Evolutionary conservation across 805 yeast genomes (phyloP).

Genomic region (Pichia nakasei): DNA sequence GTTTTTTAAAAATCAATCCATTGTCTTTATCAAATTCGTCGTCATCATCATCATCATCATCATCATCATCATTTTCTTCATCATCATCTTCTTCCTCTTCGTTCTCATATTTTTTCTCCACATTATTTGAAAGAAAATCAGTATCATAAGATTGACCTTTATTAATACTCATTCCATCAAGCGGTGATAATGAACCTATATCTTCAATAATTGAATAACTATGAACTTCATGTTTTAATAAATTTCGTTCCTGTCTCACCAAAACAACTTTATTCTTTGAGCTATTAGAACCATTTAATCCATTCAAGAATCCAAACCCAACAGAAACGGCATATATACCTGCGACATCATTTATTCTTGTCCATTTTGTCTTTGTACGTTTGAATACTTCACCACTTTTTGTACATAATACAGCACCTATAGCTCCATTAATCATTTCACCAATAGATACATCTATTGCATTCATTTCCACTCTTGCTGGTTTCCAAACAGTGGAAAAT

Average conservation of each 20-base stretch:
- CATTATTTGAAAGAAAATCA: not conserved
- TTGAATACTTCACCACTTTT: slow-evolving; percentile 59
- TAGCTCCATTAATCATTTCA: slow-evolving; percentile 26
- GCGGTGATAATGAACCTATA: slow-evolving; percentile 45
- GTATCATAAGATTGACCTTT: not conserved
- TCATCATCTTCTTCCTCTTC: not conserved
- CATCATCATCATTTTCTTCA: not conserved
- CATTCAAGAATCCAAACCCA: slow-evolving; percentile 7
- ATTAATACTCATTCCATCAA: slow-evolving; percentile 13
- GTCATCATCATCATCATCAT: not conserved
- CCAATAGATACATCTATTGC: slow-evolving; percentile 64
- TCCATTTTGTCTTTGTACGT: slow-evolving; percentile 17
- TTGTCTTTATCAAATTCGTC: not conserved
- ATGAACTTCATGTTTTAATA: slow-evolving; percentile 46
- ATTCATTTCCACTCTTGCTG: slow-evolving; percentile 45
- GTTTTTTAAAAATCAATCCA: not conserved
- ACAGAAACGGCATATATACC: slow-evolving; percentile 16
- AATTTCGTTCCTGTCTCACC: slow-evolving; percentile 51
- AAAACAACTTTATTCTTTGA: slow-evolving; percentile 62
- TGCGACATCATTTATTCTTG: slow-evolving; percentile 35
- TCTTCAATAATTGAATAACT: slow-evolving; percentile 42
- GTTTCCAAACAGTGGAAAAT: slow-evolving; percentile 50
- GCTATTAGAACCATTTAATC: slow-evolving; percentile 33
- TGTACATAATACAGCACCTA: slow-evolving; percentile 48
- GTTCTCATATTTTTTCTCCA: not conserved